These are phyloP conservation scores for Ceratocystis eucalypticola DNA, from an alignment of 2,329 filamentous ascomycete species.

Conservation along the genomic window DNA sequence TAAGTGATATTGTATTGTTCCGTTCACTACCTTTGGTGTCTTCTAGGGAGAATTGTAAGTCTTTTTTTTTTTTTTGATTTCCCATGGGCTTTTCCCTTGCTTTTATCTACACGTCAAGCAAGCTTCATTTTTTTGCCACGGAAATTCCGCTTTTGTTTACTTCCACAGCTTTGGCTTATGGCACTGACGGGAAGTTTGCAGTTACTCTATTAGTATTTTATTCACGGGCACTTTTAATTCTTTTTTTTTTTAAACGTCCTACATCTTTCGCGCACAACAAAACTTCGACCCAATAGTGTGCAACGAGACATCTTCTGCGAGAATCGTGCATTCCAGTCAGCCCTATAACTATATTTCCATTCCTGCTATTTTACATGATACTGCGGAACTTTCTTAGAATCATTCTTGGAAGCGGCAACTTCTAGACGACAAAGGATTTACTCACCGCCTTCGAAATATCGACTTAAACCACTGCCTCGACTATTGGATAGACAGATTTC, in stretches of 20 bases:
- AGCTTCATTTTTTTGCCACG: neutral
- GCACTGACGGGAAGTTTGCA: neutral
- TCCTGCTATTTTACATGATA: neutral
- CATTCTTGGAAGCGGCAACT: neutral
- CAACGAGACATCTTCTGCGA: neutral
- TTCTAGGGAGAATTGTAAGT: neutral
- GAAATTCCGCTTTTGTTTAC: conserved; percentile 7
- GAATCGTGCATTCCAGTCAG: neutral
- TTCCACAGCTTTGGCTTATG: neutral
- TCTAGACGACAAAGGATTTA: neutral
- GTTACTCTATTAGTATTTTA: conserved; percentile 3
- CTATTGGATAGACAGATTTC: neutral
- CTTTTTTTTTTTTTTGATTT: conserved; percentile 12
- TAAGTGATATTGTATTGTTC: neutral
- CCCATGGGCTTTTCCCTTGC: neutral
- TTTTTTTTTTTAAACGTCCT: neutral
- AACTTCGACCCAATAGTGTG: neutral
- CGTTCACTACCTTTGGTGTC: neutral
- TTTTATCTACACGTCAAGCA: neutral
- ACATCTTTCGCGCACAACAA: neutral
- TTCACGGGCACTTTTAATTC: conserved; percentile 1
- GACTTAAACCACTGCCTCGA: neutral
- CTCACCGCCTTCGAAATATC: neutral
- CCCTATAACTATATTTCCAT: neutral
- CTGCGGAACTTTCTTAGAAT: neutral